These are phyloP conservation scores for Saccharum officinarum DNA, from an alignment of 176 grass and related monocot genomes.

Conservation along the genomic window DNA sequence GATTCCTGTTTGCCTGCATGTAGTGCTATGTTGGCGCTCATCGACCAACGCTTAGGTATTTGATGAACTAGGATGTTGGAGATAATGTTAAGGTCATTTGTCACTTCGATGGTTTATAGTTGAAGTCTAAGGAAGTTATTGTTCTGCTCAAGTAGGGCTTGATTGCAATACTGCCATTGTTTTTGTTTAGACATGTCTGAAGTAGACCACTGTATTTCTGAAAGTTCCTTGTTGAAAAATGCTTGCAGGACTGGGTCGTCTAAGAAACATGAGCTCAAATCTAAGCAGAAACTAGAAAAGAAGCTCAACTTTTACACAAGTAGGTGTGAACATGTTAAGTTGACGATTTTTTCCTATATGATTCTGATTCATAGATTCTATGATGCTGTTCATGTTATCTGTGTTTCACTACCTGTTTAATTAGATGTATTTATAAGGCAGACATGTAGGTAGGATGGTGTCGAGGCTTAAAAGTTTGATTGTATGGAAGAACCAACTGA, in stretches of 20 bases:
- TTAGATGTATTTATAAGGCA: not conserved
- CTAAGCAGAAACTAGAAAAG: slow-evolving; percentile 51
- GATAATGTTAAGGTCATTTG: not conserved
- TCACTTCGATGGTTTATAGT: not conserved
- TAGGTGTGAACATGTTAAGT: not conserved
- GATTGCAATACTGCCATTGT: not conserved
- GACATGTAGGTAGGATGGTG: not conserved
- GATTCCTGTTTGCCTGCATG: no score
- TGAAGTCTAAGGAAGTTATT: not conserved
- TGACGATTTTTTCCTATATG: not conserved
- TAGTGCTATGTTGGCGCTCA: not conserved
- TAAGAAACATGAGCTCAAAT: slow-evolving; percentile 51
- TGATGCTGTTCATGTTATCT: not conserved
- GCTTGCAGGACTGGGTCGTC: slow-evolving; percentile 38
- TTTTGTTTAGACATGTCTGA: not conserved
- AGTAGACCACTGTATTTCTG: not conserved
- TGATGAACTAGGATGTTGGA: not conserved
- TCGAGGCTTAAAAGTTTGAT: not conserved
- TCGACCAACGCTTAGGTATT: not conserved
- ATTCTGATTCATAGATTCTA: not conserved
- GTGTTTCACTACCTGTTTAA: not conserved
- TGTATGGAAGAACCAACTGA: not conserved
- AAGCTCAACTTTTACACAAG: slow-evolving; percentile 49
- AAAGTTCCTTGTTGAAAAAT: slow-evolving; percentile 15
- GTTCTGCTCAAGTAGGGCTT: not conserved